Evolutionary conservation across 164 flowering plant genomes (phyloP), one percentile per base, ranked within the genome.

Genomic region (Akebia trifoliata): DNA sequence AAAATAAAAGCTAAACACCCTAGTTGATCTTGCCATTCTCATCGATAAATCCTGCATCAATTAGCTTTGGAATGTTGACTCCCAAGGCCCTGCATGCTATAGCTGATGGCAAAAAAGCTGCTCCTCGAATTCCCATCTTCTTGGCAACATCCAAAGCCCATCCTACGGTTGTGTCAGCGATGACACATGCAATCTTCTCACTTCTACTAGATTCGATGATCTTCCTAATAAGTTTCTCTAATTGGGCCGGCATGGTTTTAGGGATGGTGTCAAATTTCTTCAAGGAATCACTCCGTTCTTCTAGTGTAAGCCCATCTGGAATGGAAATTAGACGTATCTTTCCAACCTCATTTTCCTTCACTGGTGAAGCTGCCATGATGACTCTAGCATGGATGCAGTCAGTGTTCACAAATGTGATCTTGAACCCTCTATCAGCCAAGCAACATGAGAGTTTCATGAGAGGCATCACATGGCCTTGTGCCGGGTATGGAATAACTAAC

Each of bases 361-460:
- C 53, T 0, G 58, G 20, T 31, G 18, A 14, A 26, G 68, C 8
- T 10, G 50, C 66, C 30, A n/a, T n/a, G n/a, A 59, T 8, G 0
- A 66, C 12, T 21, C 47, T 51, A 0, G 31, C 51, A 25, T 66
- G 71, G 24, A 44, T 37, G 63, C 29, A 46, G 11, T 73, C 69
- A 0, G 69, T 66, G 63, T 56, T 56, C 4, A 69, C 71, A 53
- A 69, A 63, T 22, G 73, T 73, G 35, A 74, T 62, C 24, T 50
- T 65, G 38, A 70, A 26, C 0, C n/a, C n/a, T n/a, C n/a, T n/a
- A n/a, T n/a, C n/a, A n/a, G n/a, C n/a, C n/a, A n/a, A n/a, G n/a
- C n/a, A n/a, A n/a, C n/a, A n/a, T n/a, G n/a, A n/a, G n/a, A n/a
- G n/a, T n/a, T n/a, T n/a, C n/a, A n/a, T n/a, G n/a, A n/a, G n/a